Base-by-base conservation (phyloP, 2,329 filamentous ascomycete species). In the Colletotrichum musae region DNA sequence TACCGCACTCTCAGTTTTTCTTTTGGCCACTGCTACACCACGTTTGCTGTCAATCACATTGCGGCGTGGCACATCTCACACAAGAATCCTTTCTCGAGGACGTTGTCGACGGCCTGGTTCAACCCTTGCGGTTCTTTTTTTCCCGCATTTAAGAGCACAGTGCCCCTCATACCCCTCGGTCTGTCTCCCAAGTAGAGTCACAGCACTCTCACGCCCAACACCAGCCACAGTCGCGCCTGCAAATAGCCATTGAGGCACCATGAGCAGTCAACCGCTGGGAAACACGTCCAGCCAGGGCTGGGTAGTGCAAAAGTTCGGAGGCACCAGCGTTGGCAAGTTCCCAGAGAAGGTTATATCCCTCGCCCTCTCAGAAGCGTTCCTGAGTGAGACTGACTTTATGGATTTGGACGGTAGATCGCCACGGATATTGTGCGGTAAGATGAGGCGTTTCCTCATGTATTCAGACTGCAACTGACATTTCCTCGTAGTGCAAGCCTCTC, bases 261-360 rank as follows among this genome's bases (percentile, higher is more conserved):
- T 72, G 71, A 64, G 63, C 48, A 59, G 43, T 45, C 70, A 68
- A 62, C 43, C 59, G 53, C 28, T 71, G 52, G 70, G 70, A 72
- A 84, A 84, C 73, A 74, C 77, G 57, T 75, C 78, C 63, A 74
- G 75, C 54, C 83, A 85, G 72, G 86, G 86, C 73, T 97, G 94
- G 95, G 87, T 97, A 36, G 93, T 98, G 58, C 94, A 97, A 80
- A 98, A 98, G 82, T 97, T 97, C 80, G 95, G 95, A 71, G 95
- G 95, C 59, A 99, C 95, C 60, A 97, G 94, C 78, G 93, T 98
- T 59, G 96, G 95, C 75, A 98, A 98, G 83, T 97, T 97, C 76
- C 92, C 95, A 60, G 87, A 89, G 74, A 92, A 92, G 82, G 86
- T 88, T 77, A 68, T 82, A 80, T 43, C 13, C 56, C 52, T 13